Percentiles rank a stretch among this genome's conserved stretches.
Conservation (phyloP, 805 yeast genomes). For the Ogataea nonfermentans region DNA sequence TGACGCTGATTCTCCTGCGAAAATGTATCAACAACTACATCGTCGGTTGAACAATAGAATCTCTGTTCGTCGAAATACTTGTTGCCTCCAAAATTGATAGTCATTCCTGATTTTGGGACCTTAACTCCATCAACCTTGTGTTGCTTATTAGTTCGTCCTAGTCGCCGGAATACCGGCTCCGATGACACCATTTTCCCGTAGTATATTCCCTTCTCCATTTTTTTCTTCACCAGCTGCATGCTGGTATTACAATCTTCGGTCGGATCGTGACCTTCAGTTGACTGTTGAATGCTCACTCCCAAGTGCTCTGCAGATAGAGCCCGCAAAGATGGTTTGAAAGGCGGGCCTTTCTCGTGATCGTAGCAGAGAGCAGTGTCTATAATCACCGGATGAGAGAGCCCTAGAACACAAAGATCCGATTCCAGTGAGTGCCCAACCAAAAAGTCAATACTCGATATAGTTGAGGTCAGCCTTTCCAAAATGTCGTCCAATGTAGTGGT, state of each 20-base stretch:
- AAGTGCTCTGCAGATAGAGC: constrained; percentile 63
- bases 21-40: constrained; percentile 49
- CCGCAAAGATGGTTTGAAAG: constrained; percentile 73
- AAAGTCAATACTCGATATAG: constrained; percentile 58
- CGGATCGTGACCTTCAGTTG: constrained; percentile 76
- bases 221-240: constrained; percentile 69
- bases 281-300: constrained; percentile 60
- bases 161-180: constrained; percentile 41
- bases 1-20: constrained; percentile 36
- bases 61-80: constrained; percentile 13
- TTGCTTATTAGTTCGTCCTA: constrained; percentile 28
- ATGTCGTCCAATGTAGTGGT: constrained; percentile 66
- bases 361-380: constrained; percentile 78
- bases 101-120: constrained; percentile 21
- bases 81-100: constrained; percentile 10
- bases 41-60: constrained; percentile 55
- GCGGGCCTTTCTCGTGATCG: constrained; percentile 83
- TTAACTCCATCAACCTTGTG: constrained; percentile 25
- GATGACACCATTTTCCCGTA: constrained; percentile 56
- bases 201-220: constrained; percentile 61
- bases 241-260: constrained; percentile 83
- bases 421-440: constrained; percentile 90
- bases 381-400: constrained; percentile 66
- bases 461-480: constrained; percentile 50
- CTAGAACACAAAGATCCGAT: constrained; percentile 71